Base-by-base conservation (phyloP, 2,329 filamentous ascomycete genomes). In the Gnomoniopsis sp. region DNA sequence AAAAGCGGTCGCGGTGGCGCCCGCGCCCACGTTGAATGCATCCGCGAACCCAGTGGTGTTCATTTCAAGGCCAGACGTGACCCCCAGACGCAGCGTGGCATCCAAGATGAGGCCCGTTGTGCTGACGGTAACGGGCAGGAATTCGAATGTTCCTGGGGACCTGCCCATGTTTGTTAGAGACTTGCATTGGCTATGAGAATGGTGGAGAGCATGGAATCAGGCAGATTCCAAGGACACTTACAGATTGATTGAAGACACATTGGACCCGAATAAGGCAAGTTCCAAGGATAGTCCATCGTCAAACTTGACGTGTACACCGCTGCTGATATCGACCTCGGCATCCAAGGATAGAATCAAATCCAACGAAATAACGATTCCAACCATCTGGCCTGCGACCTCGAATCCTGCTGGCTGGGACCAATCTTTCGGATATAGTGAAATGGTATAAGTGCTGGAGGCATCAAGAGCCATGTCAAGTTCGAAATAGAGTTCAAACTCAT, bases 301-400 rank as follows among this genome's bases (percentile, higher is more conserved):
- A 0, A 85, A 68, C 53, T 76, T 75, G 55, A 86, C 72, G 62
- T 86, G 83, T 36, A 87, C 78, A 0, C 83, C 83, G 19, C 72
- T 79, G 51, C 72, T 78, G 14, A 86, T 78, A 30, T 79, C 75
- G 22, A 85, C 71, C 46, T 76, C 69, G 0, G 72, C 72, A 2
- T 81, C 72, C 0, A 75, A 75, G 15, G 69, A 76, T 26, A 86
- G 64, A 23, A 86, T 79, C 17, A 86, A 69, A 55, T 85, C 81
- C 1, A 84, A 68, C 0, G 72, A 70, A 46, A 82, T 77, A 1
- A 82, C 67, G 1, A 79, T 68, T 0, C 82, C 83, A 0, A 83
- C 60, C 22, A 76, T 67, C 0, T 79, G 61, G 1, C 76, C 70
- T 3, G 71, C 69, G 3, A 79, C 57, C 0, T 67, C 63, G 4